phyloP scores from a whole-genome alignment of 225 moss, liverwort and hornwort genomes.

The Polytrichum formosum region DNA sequence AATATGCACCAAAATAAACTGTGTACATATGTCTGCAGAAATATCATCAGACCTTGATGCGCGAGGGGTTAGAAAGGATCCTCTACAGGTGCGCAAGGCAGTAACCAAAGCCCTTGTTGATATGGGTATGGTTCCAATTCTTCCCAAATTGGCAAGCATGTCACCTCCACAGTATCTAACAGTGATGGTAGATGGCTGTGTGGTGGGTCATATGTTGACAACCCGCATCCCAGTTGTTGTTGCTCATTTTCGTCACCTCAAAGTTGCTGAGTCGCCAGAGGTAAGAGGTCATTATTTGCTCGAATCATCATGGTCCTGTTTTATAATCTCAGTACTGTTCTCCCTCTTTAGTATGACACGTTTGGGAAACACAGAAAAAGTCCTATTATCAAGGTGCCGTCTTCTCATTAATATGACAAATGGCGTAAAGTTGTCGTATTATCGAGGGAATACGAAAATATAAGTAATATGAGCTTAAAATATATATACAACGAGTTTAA shows the following conservation, averaged over 20 bases:
- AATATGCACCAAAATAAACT: background rate
- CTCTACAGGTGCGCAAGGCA: conserved; percentile 65
- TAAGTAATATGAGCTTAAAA: too few relatives aligned
- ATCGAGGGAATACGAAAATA: too few relatives aligned
- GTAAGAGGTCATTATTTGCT: conserved; percentile 32
- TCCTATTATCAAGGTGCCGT: too few relatives aligned
- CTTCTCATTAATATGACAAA: too few relatives aligned
- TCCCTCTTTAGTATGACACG: too few relatives aligned
- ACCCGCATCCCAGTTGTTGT: conserved; percentile 50
- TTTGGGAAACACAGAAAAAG: too few relatives aligned
- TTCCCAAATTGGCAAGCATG: conserved; percentile 60
- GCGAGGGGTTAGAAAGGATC: conserved; percentile 64
- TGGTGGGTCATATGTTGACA: conserved; percentile 62
- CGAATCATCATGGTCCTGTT: background rate
- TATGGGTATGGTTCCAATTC: conserved; percentile 74
- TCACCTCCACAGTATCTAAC: conserved; percentile 73
- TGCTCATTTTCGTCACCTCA: conserved; percentile 71
- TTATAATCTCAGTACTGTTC: too few relatives aligned
- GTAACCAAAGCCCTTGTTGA: conserved; percentile 64
- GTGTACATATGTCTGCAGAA: conserved; percentile 37
- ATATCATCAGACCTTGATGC: conserved; percentile 82
- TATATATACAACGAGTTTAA: too few relatives aligned
- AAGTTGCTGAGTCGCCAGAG: conserved; percentile 66
- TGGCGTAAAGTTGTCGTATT: too few relatives aligned
- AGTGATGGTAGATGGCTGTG: conserved; percentile 80